Percentiles rank a stretch among this genome's conserved stretches.
These are phyloP conservation scores for Fusarium nelsonii DNA, from an alignment of 2,329 filamentous ascomycete species.

Conservation along the genomic window DNA sequence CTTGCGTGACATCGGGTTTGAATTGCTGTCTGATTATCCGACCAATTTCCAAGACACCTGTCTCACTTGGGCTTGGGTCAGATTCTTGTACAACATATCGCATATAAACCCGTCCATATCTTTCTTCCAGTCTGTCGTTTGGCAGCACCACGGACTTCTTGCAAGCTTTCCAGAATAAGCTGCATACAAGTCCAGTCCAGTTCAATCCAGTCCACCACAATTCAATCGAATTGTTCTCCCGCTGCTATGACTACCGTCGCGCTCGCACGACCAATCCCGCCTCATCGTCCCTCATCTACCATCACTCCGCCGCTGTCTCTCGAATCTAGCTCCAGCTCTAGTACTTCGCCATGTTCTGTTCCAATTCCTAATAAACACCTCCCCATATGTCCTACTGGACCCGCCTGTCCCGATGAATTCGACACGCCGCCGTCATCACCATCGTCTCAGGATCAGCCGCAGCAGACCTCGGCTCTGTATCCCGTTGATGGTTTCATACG, in stretches of 20 bases:
- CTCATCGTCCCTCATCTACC: constrained; percentile 60
- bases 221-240: constrained; percentile 5
- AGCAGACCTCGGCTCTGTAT: constrained; percentile 77
- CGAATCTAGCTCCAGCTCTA: constrained; percentile 46
- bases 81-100: constrained; percentile 31
- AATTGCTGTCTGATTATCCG: constrained; percentile 26
- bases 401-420: constrained; percentile 65
- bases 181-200: not conserved
- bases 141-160: constrained; percentile 16
- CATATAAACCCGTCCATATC: constrained; percentile 25
- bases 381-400: constrained; percentile 87
- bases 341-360: constrained; percentile 48
- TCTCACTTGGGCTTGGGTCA: constrained; percentile 10
- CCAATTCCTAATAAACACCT: constrained; percentile 89
- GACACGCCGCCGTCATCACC: constrained; percentile 76
- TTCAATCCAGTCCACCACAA: not conserved
- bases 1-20: constrained; percentile 18
- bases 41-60: constrained; percentile 23
- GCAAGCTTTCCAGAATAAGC: constrained; percentile 19
- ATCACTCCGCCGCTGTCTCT: constrained; percentile 59
- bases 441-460: constrained; percentile 68
- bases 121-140: constrained; percentile 12
- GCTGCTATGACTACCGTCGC: constrained; percentile 67
- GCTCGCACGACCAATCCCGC: constrained; percentile 61
- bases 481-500: constrained; percentile 75